Base-by-base conservation (phyloP, 805 yeast genomes). In the Schizosaccharomyces japonicus region DNA sequence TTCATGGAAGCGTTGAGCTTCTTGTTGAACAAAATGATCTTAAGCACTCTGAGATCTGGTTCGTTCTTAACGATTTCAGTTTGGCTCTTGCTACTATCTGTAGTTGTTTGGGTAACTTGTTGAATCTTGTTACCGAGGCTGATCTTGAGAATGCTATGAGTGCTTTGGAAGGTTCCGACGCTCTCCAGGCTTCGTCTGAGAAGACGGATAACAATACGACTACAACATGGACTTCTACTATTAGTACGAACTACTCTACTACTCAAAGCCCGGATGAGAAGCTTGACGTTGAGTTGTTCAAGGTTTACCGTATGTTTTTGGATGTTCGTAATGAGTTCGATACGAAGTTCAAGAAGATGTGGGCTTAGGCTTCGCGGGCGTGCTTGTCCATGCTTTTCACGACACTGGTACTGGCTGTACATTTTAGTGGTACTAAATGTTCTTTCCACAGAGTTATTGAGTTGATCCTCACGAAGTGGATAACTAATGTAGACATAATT, bases 261-360 rank as follows among this genome's bases (percentile, higher is more conserved):
- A 15, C 33, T 21, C 27, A 19, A 2, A 13, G 27, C 5, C 23
- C 42, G 17, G 32, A 42, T 13, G 33, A 27, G 32, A 42, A 42
- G 23, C 17, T 29, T 28, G 33, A 28, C 25, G 27, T 28, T 19
- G 25, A 42, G 7, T 21, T 29, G 15, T 42, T 28, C 33, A 29
- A 42, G 33, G 46, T 42, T 5, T 42, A 28, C 33, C 17, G 33
- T 27, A 29, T 29, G 46, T 42, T 42, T 27, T 17, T 27, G n/a
- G 46, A 42, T 23, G 31, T 42, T 15, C 31, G 33, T 28, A 13
- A 42, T 17, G 23, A 42, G 17, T 42, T 42, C n/a, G 46, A 42
- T n/a, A 30, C 46, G 17, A 42, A 42, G 15, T 42, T 42, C 17
- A 29, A 28, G 25, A 42, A 42, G 33, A 42, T 42, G 46, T 42